A percentile compares a stretch with the other conserved stretches of the same genome.
phyloP scores from a whole-genome alignment of 2,329 filamentous ascomycete genomes.

The Macrophomina phaseolina region DNA sequence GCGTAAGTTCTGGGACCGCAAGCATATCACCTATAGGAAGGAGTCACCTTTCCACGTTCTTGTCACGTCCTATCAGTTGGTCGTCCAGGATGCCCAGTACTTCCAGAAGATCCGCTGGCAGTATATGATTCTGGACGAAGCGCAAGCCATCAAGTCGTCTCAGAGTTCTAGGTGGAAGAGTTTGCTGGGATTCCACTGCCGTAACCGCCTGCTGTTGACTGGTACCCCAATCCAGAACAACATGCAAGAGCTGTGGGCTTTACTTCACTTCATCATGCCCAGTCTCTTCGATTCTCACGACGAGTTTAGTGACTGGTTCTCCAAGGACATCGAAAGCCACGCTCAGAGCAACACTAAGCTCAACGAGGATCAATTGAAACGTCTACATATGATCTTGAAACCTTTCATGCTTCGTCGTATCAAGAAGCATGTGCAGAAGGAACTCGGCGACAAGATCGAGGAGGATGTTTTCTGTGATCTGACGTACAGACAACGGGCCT shows the following conservation, averaged over 20 bases:
- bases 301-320: constrained; percentile 93
- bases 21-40: constrained; percentile 92
- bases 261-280: constrained; percentile 99
- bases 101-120: constrained; percentile 99
- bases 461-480: constrained; percentile 95
- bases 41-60: constrained; percentile 95
- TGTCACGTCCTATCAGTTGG: constrained; percentile 95
- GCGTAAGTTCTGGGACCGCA: constrained; percentile 98
- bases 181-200: constrained; percentile 89
- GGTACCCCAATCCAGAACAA: constrained; percentile 99
- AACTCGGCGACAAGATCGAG: constrained; percentile 98
- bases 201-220: constrained; percentile 89
- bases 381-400: constrained; percentile 98
- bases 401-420: constrained; percentile 99
- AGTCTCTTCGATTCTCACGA: constrained; percentile 94
- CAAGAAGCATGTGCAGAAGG: constrained; percentile 99
- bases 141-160: constrained; percentile 98
- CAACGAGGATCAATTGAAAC: constrained; percentile 95
- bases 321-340: constrained; percentile 95
- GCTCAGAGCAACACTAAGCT: constrained; percentile 99
- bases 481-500: constrained; percentile 92
- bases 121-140: constrained; percentile 99
- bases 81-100: constrained; percentile 94
- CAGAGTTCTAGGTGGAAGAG: constrained; percentile 97
- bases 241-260: constrained; percentile 98